phyloP scores from a whole-genome alignment of 1,139 yeast species.

The Zygoascus hellenicus region DNA sequence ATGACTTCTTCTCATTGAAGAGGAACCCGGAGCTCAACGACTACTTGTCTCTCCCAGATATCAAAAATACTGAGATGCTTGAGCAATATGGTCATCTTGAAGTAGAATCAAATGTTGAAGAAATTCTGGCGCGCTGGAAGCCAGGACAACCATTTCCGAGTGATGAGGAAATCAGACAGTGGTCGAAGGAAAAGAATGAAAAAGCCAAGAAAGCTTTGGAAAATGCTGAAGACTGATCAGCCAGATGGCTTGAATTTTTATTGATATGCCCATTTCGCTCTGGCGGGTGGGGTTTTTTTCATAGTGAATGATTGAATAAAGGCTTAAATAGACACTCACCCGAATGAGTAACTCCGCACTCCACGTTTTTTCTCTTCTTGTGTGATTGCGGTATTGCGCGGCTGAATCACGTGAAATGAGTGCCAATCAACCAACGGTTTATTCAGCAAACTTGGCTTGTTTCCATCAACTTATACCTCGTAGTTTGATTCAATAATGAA shows the following conservation, averaged over 20 bases:
- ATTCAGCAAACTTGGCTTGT: neutral
- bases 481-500: conserved; percentile 31
- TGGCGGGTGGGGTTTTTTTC: no score
- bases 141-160: conserved; percentile 1
- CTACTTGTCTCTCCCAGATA: no score
- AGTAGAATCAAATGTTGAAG: conserved; percentile 6
- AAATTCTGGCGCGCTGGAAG: conserved; percentile 1
- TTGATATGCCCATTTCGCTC: neutral
- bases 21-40: no score
- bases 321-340: no score
- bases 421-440: neutral
- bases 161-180: neutral
- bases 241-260: neutral
- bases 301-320: no score
- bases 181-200: neutral
- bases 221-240: neutral
- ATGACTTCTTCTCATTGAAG: no score
- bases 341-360: no score
- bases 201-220: neutral
- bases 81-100: neutral
- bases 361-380: neutral
- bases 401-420: conserved; percentile 4
- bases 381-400: neutral
- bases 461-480: neutral
- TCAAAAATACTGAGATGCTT: no score